These are phyloP conservation scores for Remersonia thermophila DNA, from an alignment of 2,329 filamentous ascomycete species.

Conservation along the genomic window DNA sequence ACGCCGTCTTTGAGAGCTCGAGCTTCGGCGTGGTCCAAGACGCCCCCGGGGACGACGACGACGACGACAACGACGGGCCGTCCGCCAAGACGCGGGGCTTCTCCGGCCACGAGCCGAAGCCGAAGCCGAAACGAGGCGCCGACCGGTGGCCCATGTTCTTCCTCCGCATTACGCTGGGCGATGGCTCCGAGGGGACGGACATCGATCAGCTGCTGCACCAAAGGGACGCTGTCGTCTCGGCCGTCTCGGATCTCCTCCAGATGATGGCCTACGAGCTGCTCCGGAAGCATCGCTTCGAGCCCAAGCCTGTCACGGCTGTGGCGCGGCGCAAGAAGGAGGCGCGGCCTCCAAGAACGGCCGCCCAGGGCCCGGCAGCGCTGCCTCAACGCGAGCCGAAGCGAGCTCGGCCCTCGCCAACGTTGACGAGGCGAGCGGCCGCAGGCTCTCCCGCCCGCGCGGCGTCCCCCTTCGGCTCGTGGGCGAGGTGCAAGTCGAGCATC, in stretches of 20 bases:
- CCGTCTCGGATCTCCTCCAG: slow-evolving; percentile 51
- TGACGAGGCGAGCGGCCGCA: too few species aligned
- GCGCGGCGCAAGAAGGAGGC: slow-evolving; percentile 6
- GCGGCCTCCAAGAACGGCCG: too few species aligned
- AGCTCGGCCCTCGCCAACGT: too few species aligned
- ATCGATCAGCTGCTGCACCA: slow-evolving; percentile 32
- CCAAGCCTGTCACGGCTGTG: slow-evolving; percentile 25
- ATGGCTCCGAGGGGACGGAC: slow-evolving; percentile 1
- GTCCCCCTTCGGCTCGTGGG: neutral
- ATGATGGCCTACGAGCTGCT: slow-evolving; percentile 65
- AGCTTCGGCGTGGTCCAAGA: slow-evolving; percentile 57
- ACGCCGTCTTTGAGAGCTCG: slow-evolving; percentile 63
- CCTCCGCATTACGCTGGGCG: slow-evolving; percentile 46
- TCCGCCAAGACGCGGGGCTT: slow-evolving; percentile 33
- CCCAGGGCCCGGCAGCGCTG: too few species aligned
- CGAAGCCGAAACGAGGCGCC: slow-evolving; percentile 49
- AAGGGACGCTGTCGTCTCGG: slow-evolving; percentile 36
- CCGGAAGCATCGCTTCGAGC: slow-evolving; percentile 56
- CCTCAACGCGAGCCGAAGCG: too few species aligned
- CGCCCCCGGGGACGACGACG: slow-evolving; percentile 24
- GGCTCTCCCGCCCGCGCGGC: neutral
- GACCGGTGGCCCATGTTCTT: slow-evolving; percentile 87
- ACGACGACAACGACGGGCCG: too few species aligned
- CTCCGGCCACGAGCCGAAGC: slow-evolving; percentile 39
- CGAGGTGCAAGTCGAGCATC: too few species aligned